Evolutionary conservation across 257 asterid species (phyloP).

Genomic region (Gentiana macrophylla): DNA sequence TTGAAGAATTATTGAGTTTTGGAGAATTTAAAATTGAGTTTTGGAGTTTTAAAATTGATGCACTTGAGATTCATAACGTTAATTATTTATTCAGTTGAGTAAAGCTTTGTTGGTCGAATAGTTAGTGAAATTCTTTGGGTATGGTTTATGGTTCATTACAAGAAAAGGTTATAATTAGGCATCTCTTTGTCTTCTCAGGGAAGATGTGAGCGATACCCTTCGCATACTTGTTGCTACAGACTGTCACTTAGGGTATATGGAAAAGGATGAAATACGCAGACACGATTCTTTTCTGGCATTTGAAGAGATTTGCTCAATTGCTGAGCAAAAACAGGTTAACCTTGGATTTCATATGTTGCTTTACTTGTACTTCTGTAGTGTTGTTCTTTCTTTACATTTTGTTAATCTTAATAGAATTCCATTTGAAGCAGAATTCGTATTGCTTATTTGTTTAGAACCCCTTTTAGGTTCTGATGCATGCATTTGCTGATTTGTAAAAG

Average conservation of each 20-base stretch:
- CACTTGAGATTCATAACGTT: not conserved
- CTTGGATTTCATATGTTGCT: not conserved
- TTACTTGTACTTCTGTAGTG: too few species aligned
- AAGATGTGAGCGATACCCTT: conserved; percentile 41
- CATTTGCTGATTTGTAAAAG: too few species aligned
- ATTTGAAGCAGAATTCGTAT: too few species aligned
- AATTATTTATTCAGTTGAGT: not conserved
- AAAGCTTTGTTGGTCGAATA: not conserved
- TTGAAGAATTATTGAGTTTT: too few species aligned
- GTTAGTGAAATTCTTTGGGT: not conserved
- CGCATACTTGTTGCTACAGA: conserved; percentile 88
- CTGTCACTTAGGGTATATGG: conserved; percentile 98
- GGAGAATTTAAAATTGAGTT: too few species aligned
- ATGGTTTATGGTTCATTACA: not conserved
- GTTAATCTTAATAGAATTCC: too few species aligned
- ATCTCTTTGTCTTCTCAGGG: conserved; percentile 26
- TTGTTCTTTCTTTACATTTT: too few species aligned
- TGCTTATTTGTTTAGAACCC: too few species aligned
- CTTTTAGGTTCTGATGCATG: too few species aligned
- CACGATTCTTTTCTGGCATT: conserved; percentile 93
- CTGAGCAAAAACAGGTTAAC: conserved; percentile 77
- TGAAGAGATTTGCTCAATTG: conserved; percentile 96
- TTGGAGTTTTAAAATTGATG: not conserved
- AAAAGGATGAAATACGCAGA: conserved; percentile 93
- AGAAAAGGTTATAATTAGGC: not conserved